Base-by-base conservation (phyloP, 225 moss, liverwort and hornwort species). In the Thuidium tamariscinum region DNA sequence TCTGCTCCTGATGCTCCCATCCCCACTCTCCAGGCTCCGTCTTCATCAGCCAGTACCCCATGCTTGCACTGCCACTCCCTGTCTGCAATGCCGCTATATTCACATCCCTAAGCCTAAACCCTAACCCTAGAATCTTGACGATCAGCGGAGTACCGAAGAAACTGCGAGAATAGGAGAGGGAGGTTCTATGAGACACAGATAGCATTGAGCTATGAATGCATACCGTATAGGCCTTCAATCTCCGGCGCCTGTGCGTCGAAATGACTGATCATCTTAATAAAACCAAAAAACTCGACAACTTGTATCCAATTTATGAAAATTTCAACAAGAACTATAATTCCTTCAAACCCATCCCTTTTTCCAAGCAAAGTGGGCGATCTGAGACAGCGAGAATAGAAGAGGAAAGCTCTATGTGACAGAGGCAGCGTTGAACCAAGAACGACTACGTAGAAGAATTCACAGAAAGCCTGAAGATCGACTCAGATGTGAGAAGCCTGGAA, bases 21-120 rank as follows among this genome's bases (percentile, higher is more conserved):
- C 95, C 93, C 96, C 95, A 98, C 22, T 88, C 90, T 3, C 92
- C 89, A 17, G 97, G 96, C 91, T 98, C 97, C 67, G 97, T 95
- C 89, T 98, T 98, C 81, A 98, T 61, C 69, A 98, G 85, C 97
- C 97, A 98, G 81, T 91, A 95, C 20, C 89, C 92, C 88, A 86
- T 89, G 10, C 49, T 63, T 34, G 34, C 83, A 19, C 79, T 52
- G 9, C 36, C 66, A 41, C 68, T 69, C 77, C 48, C 73, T 63
- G 36, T 37, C 66, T 52, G 62, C 77, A 54, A 87, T 25, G 22
- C 62, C 4, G 21, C 80, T 48, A 54, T 1, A 11, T 59, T 42
- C 23, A 57, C 56, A 61, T 6, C 41, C 81, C n/a, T 6, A 52
- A 3, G 9, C 44, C 49, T 41, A 77, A 82, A 77, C 48, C 49